Conservation (phyloP, 805 yeast genomes). For the Danielia reshetovae region DNA sequence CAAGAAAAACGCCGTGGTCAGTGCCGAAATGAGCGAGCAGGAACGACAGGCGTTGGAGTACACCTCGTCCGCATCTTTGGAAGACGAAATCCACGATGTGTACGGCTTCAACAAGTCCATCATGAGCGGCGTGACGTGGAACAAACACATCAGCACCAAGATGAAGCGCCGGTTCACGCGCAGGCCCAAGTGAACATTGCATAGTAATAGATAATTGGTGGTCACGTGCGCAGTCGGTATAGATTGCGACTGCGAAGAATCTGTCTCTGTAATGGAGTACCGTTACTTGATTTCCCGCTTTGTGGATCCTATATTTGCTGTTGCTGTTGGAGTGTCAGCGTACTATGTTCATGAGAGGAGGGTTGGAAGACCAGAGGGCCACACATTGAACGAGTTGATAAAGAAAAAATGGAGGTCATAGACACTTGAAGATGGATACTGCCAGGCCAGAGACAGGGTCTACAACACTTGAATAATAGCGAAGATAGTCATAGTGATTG, state of each 20-base stretch:
- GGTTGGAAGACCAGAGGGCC: slow-evolving; percentile 56
- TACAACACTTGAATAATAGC: too few relatives aligned
- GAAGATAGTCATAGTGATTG: too few relatives aligned
- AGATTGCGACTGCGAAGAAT: not conserved
- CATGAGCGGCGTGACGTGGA: slow-evolving; percentile 61
- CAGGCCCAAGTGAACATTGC: not conserved
- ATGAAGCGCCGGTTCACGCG: slow-evolving; percentile 36
- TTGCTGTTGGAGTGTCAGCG: slow-evolving; percentile 58
- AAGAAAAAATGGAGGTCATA: slow-evolving; percentile 23
- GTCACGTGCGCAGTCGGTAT: not conserved
- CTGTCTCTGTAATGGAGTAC: slow-evolving; percentile 25
- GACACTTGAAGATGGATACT: too few relatives aligned
- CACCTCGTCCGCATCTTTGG: slow-evolving; percentile 15
- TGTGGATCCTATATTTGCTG: slow-evolving; percentile 63
- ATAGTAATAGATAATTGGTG: not conserved
- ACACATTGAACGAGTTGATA: slow-evolving; percentile 52
- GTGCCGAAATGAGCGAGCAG: slow-evolving; percentile 35
- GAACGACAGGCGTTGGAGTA: slow-evolving; percentile 32
- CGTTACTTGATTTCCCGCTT: slow-evolving; percentile 50
- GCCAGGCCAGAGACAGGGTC: too few relatives aligned
- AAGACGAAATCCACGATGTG: slow-evolving; percentile 38
- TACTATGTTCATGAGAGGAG: slow-evolving; percentile 62
- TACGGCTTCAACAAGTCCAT: slow-evolving; percentile 41
- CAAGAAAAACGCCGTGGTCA: slow-evolving; percentile 24
- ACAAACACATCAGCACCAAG: slow-evolving; percentile 52